Base-by-base conservation (phyloP, 306 rosid species). In the Prunus fruticosa region DNA sequence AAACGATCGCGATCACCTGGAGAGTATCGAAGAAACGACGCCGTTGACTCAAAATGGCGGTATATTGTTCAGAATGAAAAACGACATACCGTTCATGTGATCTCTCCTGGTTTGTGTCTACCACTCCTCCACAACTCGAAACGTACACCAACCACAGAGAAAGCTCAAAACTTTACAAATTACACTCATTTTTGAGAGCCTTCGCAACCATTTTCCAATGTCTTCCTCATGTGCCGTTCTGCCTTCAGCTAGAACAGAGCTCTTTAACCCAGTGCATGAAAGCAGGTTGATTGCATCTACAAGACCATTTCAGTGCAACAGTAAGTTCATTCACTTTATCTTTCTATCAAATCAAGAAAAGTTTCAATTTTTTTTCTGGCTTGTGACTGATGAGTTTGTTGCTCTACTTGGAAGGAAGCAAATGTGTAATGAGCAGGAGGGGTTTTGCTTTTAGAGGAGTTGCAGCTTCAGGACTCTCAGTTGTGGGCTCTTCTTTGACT, bases 391-490 rank as follows among this genome's bases (percentile, higher is more conserved):
- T 63, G 28, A 32, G 38, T 25, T 60, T 64, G 61, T 32, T 69
- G 32, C 15, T 78, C 2, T 41, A 19, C 16, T 81, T 76, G 50
- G 84, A 82, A 95, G 98, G 92, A 89, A 89, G 93, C 89, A 89
- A 85, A 60, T 92, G 96, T 77, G 91, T 78, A 64, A 76, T 92
- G 81, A 92, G 38, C 67, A 85, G 96, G 54, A 86, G 95, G 82
- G 49, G 87, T 73, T 89, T 92, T 77, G 82, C 84, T 18, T 34
- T 90, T 7, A 88, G 82, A 82, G 97, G 98, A 78, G 81, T 90
- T 63, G 90, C 89, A 45, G 93, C 91, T 52, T 88, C 96, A 1
- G 97, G 97, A 6, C 80, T 83, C 87, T 85, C 95, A 8, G 90
- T 83, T 15, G 60, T 88, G 86, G 84, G 88, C 58, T 90, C 93